Percentiles rank a stretch among this genome's conserved stretches.
These are phyloP conservation scores for Podila clonocystis DNA, from an alignment of 192 early-diverging fungal genomes.

Conservation along the genomic window DNA sequence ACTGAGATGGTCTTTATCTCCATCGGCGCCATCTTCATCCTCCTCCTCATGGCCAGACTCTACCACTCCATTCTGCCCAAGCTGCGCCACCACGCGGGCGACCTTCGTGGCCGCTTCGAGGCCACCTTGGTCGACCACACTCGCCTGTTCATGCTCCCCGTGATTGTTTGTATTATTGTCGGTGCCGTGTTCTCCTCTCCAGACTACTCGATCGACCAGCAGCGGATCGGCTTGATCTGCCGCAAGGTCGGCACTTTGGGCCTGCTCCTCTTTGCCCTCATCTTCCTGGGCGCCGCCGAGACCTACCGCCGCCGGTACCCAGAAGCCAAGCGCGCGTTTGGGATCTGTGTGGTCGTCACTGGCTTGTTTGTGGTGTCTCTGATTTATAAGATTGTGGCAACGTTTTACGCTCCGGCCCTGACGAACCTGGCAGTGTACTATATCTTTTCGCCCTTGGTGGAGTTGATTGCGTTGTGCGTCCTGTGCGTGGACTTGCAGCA, in stretches of 20 bases:
- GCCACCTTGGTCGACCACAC: constrained; percentile 20
- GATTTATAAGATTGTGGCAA: constrained; percentile 27
- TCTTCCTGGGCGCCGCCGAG: constrained; percentile 12
- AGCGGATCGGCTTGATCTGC: not conserved
- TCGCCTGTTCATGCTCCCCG: constrained; percentile 19
- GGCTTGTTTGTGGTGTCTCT: constrained; percentile 16
- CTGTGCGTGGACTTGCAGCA: too few species aligned
- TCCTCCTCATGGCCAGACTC: constrained; percentile 19
- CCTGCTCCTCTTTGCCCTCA: not conserved
- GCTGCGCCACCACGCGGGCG: constrained; percentile 3
- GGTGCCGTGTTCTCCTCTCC: constrained; percentile 6
- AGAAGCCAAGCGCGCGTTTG: not conserved
- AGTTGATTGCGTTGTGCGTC: too few species aligned
- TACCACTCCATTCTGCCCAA: constrained; percentile 33
- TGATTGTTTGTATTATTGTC: constrained; percentile 16
- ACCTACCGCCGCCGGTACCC: constrained; percentile 14
- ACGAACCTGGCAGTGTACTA: too few species aligned
- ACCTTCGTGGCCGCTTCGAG: constrained; percentile 12
- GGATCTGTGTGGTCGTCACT: not conserved
- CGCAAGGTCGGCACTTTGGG: constrained; percentile 9
- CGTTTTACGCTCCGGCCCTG: not conserved
- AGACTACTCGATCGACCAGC: not conserved
- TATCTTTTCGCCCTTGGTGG: too few species aligned
- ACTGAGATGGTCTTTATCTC: constrained; percentile 5
- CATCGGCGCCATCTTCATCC: constrained; percentile 25